Base-by-base conservation (phyloP, 192 early-diverging fungal genomes). In the Funneliformis mosseae region DNA sequence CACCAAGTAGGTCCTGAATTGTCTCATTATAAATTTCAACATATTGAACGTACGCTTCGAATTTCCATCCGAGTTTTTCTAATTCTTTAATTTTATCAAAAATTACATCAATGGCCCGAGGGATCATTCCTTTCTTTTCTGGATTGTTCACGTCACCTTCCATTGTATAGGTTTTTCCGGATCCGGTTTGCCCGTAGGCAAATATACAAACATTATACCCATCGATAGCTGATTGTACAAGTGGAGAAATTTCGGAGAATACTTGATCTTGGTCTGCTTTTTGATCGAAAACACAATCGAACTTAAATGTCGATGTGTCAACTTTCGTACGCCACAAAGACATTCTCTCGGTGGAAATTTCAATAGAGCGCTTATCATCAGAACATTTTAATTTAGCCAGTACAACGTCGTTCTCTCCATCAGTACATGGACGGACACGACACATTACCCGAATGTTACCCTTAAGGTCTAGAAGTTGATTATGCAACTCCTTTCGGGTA, bases 391-490 rank as follows among this genome's bases (percentile, higher is more conserved):
- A 21, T 18, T 8, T 55, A 41, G 25, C 27, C 5, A 7, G 25
- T 50, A 74, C 78, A 3, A 74, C 41, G 0, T 38, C 77, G 3
- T 46, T 67, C 21, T 67, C 81, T 9, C 75, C 69, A 83, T 83
- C 68, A 28, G 93, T 50, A 50, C 91, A 83, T 11, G 98, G 98
- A 43, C 98, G 91, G 12, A 98, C 92, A 42, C 98, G 88, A 83
- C 97, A 98, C 85, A 99, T 98, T 33, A 98, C 98, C 28, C 98
- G 90, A 62, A 99, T 98, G 81, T 99, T 99, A 43, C 98, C 98
- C 77, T 95, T 97, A 66, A 98, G 89, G 83, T 99, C 98, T 79
- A 95, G 95, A 45, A 96, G 93, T 0, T 92, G 93, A 82, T 98
- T 99, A 86, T 98, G 97, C 42, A 99, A 84, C 75, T 88, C 85